phyloP scores from a whole-genome alignment of 1,139 yeast species.

The Magnusiomyces tetraspermus region DNA sequence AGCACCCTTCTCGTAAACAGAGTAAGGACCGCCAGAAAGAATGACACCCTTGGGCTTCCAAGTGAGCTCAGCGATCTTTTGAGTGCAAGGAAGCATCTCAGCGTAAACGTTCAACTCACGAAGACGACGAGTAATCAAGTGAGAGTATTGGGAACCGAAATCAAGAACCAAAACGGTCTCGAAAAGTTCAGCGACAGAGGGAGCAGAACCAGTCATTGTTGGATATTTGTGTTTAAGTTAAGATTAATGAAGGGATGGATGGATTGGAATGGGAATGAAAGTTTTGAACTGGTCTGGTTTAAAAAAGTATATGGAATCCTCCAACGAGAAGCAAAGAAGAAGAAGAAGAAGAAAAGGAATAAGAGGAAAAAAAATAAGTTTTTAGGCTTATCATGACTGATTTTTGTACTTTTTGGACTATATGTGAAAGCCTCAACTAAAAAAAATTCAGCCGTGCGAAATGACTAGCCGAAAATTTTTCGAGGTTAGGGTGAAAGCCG shows the following conservation, averaged over 20 bases:
- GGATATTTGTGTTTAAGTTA: neutral
- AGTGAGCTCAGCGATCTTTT: conserved; percentile 78
- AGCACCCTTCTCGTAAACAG: conserved; percentile 88
- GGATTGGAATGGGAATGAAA: neutral
- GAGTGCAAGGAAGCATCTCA: conserved; percentile 98
- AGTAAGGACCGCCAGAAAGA: conserved; percentile 95
- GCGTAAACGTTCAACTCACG: conserved; percentile 98
- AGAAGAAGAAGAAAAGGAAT: neutral
- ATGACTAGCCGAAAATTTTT: no score
- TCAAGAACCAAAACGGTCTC: conserved; percentile 96
- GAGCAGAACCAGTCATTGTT: conserved; percentile 1
- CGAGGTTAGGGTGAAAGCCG: no score
- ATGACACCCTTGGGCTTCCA: conserved; percentile 98
- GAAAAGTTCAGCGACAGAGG: conserved; percentile 64
- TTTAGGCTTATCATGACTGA: no score
- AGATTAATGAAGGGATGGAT: neutral
- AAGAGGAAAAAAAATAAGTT: neutral
- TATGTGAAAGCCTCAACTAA: no score
- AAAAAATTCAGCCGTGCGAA: no score
- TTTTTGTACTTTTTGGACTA: no score
- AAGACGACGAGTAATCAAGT: conserved; percentile 89
- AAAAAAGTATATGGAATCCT: neutral
- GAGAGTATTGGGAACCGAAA: conserved; percentile 97
- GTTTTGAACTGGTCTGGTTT: neutral
- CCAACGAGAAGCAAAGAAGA: neutral